A percentile compares a stretch with the other conserved stretches of the same genome.
phyloP scores from a whole-genome alignment of 2,329 filamentous ascomycete genomes.

The Arthrobotrys entomopaga region DNA sequence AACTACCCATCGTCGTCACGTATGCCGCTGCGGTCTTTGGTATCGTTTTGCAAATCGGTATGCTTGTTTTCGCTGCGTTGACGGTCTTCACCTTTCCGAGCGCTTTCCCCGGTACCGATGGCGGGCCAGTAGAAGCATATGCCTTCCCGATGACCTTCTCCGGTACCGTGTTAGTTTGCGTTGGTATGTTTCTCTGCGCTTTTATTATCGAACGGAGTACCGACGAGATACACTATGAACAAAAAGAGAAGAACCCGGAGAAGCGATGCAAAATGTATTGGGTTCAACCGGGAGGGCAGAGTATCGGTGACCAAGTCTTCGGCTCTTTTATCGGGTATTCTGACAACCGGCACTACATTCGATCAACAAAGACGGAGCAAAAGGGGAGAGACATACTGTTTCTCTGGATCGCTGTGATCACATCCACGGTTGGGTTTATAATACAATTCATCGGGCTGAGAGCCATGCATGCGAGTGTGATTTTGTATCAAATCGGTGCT shows the following conservation, averaged over 20 bases:
- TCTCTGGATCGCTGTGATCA: constrained; percentile 29
- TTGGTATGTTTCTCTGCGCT: constrained; percentile 60
- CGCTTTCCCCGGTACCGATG: constrained; percentile 6
- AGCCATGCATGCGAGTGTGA: constrained; percentile 54
- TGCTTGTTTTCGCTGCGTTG: constrained; percentile 24
- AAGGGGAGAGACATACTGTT: neutral
- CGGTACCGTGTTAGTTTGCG: constrained; percentile 60
- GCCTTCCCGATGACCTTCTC: constrained; percentile 58
- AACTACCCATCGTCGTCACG: constrained; percentile 20
- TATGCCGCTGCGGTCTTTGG: constrained; percentile 37
- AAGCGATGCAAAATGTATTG: constrained; percentile 42
- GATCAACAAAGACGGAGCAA: constrained; percentile 28
- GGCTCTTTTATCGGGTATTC: constrained; percentile 47
- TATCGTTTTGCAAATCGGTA: constrained; percentile 25
- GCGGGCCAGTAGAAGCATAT: constrained; percentile 49
- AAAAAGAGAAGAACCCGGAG: constrained; percentile 2
- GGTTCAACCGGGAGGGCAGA: constrained; percentile 32
- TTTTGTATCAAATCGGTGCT: constrained; percentile 51
- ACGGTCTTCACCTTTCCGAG: constrained; percentile 20
- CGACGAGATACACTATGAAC: constrained; percentile 42
- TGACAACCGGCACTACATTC: constrained; percentile 31
- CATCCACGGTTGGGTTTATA: constrained; percentile 53
- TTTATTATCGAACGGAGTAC: constrained; percentile 61
- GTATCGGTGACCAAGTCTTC: constrained; percentile 40
- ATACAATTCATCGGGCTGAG: constrained; percentile 56